A percentile compares a stretch with the other conserved stretches of the same genome.
Conservation (phyloP, 2,329 filamentous ascomycete genomes). For the Talaromyces sp. region DNA sequence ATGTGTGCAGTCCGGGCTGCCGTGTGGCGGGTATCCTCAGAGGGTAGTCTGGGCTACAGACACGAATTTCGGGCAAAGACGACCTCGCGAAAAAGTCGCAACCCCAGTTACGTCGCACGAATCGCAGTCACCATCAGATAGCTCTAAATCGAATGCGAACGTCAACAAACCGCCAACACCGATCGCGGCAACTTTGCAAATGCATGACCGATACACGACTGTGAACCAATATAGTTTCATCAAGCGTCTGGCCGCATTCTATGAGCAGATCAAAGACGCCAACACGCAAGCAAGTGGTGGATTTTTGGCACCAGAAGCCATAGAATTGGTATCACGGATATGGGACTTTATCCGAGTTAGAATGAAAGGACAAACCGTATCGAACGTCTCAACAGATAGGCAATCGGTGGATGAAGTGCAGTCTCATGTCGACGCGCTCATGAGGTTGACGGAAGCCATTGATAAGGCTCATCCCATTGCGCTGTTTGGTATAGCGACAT, state of each 20-base stretch:
- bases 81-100: background rate
- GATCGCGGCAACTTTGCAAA: background rate
- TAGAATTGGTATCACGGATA: conserved; percentile 26
- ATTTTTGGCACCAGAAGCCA: conserved; percentile 24
- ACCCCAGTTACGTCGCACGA: conserved; percentile 6
- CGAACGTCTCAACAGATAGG: conserved; percentile 17
- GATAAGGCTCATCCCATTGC: conserved; percentile 42
- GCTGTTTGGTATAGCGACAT: conserved; percentile 44
- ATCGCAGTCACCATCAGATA: conserved; percentile 3
- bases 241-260: conserved; percentile 25
- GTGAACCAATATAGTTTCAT: conserved; percentile 28
- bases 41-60: conserved; percentile 27
- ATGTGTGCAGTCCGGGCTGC: conserved; percentile 23
- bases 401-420: conserved; percentile 22
- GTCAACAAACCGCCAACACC: background rate
- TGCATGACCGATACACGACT: conserved; percentile 16
- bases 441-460: conserved; percentile 39
- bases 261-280: conserved; percentile 24
- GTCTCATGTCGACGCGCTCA: conserved; percentile 34
- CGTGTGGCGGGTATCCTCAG: conserved; percentile 27
- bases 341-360: conserved; percentile 26
- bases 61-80: conserved; percentile 16
- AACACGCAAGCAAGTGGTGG: conserved; percentile 17
- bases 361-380: conserved; percentile 19
- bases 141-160: conserved; percentile 1